Percentiles rank a stretch among this genome's conserved stretches.
Conservation (phyloP, 768 basidiomycete genomes). For the Mycena belliarum region DNA sequence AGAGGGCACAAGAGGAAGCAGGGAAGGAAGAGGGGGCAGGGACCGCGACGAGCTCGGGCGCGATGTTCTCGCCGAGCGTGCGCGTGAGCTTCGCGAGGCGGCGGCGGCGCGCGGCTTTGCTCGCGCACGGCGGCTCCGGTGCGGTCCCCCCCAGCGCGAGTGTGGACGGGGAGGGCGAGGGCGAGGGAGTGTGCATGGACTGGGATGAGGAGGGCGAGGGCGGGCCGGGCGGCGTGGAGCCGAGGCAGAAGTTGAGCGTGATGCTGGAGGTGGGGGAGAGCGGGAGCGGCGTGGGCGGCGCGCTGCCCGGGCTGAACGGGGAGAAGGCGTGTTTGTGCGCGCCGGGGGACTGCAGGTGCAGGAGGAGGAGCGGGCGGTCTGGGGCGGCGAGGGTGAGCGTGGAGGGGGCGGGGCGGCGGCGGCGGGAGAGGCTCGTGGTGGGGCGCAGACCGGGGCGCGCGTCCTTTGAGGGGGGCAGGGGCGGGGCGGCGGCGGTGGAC, state of each 20-base stretch:
- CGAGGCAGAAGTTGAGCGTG: slow-evolving; percentile 3
- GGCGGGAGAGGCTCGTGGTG: too few species aligned
- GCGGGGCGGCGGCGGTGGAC: not conserved
- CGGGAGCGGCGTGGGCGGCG: not conserved
- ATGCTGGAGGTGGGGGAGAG: slow-evolving; percentile 16
- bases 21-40: not conserved
- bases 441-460: too few species aligned
- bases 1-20: not conserved
- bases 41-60: slow-evolving; percentile 8
- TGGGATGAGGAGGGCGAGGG: too few species aligned
- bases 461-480: not conserved
- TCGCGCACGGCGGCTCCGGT: not conserved
- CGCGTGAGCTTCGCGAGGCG: slow-evolving; percentile 15
- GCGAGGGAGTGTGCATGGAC: not conserved
- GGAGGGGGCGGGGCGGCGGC: too few species aligned
- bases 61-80: slow-evolving; percentile 15
- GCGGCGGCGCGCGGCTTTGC: slow-evolving; percentile 8
- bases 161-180: not conserved
- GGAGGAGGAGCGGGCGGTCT: too few species aligned
- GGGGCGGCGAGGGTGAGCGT: too few species aligned
- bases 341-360: too few species aligned
- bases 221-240: too few species aligned
- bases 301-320: too few species aligned
- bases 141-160: too few species aligned
- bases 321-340: too few species aligned